Conservation (phyloP, 352 stramenopile genomes). For the Phytophthora rubi region DNA sequence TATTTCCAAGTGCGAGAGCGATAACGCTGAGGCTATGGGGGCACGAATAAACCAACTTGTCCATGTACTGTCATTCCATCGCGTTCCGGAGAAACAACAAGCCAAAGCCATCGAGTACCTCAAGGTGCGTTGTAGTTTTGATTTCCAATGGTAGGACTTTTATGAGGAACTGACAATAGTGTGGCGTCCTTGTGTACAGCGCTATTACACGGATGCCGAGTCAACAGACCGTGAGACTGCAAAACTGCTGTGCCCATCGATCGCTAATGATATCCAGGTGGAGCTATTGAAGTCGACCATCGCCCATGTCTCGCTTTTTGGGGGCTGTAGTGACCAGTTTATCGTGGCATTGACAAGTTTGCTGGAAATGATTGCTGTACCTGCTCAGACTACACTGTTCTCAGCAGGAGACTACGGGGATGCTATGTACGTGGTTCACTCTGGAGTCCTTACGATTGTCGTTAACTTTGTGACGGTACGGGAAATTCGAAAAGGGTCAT, state of each 20-base stretch:
- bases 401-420: conserved; percentile 56
- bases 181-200: conserved; percentile 26
- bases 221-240: conserved; percentile 71
- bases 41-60: conserved; percentile 70
- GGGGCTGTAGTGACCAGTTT: conserved; percentile 55
- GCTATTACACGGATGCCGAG: conserved; percentile 61
- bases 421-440: conserved; percentile 75
- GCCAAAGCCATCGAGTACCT: conserved; percentile 64
- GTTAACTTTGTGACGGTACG: conserved; percentile 57
- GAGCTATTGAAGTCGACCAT: conserved; percentile 62
- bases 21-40: conserved; percentile 54
- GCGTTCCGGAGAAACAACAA: conserved; percentile 55
- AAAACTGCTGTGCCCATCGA: conserved; percentile 68
- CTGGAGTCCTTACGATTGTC: conserved; percentile 61
- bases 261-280: conserved; percentile 71
- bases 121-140: neutral
- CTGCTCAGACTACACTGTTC: conserved; percentile 61
- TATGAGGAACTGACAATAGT: neutral
- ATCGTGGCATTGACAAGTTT: conserved; percentile 61
- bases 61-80: conserved; percentile 65
- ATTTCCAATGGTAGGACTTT: neutral
- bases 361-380: conserved; percentile 56
- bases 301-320: conserved; percentile 54
- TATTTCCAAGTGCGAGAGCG: conserved; percentile 73
- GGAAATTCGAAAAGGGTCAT: conserved; percentile 65